Conservation (phyloP, 2,329 filamentous ascomycete species). For the Arachnomyces sp. region DNA sequence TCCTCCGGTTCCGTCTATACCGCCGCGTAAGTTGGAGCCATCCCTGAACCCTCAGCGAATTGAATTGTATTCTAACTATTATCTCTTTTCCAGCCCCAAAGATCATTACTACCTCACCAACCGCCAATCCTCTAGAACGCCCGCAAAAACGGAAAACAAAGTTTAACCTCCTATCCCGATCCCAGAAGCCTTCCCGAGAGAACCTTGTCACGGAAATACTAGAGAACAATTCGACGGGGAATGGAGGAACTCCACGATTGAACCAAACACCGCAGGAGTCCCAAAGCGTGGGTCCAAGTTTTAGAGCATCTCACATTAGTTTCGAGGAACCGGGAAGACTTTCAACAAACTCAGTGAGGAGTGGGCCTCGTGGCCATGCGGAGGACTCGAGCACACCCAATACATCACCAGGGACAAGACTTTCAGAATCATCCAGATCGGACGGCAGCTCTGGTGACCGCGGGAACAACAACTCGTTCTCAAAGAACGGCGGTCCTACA, state of each 20-base stretch:
- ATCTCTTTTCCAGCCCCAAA: slow-evolving; percentile 39
- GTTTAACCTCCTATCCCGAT: slow-evolving; percentile 31
- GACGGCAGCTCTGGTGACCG: slow-evolving; percentile 71
- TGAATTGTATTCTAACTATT: slow-evolving; percentile 14
- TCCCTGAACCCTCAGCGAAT: slow-evolving; percentile 16
- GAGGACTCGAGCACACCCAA: slow-evolving; percentile 55
- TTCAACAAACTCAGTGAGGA: slow-evolving; percentile 37
- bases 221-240: neutral
- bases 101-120: slow-evolving; percentile 90
- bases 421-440: slow-evolving; percentile 83
- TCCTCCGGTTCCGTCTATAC: slow-evolving; percentile 38
- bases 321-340: slow-evolving; percentile 54
- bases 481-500: slow-evolving; percentile 55
- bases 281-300: slow-evolving; percentile 11
- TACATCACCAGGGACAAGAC: slow-evolving; percentile 54
- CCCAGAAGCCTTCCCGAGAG: slow-evolving; percentile 27
- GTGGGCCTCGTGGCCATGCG: slow-evolving; percentile 48
- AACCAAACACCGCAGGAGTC: slow-evolving; percentile 19
- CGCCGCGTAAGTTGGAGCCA: slow-evolving; percentile 21
- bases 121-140: slow-evolving; percentile 50
- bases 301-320: slow-evolving; percentile 41
- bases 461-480: slow-evolving; percentile 50
- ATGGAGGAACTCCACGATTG: slow-evolving; percentile 3
- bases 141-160: slow-evolving; percentile 32
- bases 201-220: slow-evolving; percentile 16